phyloP scores from a whole-genome alignment of 148 eudicot species.

The Vaccinium darrowii region DNA sequence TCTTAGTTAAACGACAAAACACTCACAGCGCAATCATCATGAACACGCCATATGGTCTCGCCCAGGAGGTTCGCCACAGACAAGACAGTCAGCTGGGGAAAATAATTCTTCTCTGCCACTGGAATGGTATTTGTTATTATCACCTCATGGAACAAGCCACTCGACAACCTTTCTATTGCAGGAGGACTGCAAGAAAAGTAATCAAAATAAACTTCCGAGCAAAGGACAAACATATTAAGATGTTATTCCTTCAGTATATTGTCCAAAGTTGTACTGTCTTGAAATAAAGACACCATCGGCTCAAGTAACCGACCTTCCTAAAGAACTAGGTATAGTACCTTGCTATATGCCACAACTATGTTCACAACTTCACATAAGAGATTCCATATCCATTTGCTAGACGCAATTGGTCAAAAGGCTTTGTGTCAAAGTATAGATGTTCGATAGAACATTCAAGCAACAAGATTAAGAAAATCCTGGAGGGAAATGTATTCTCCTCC shows the following conservation, averaged over 20 bases:
- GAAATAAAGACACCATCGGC: neutral
- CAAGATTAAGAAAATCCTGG: neutral
- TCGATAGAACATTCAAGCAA: neutral
- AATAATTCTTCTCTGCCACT: conserved; percentile 46
- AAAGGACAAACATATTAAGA: neutral
- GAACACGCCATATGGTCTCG: conserved; percentile 75
- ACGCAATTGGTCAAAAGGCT: neutral
- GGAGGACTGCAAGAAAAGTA: conserved; percentile 47
- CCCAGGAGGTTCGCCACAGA: conserved; percentile 68
- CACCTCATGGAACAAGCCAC: conserved; percentile 70
- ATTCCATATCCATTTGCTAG: neutral
- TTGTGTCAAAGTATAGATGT: neutral
- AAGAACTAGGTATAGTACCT: neutral
- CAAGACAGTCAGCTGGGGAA: conserved; percentile 67
- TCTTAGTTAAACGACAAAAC: conserved; percentile 15
- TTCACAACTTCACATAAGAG: neutral
- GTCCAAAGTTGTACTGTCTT: neutral
- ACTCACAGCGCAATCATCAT: conserved; percentile 66
- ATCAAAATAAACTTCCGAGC: conserved; percentile 33
- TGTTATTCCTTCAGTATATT: neutral
- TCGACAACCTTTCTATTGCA: conserved; percentile 64
- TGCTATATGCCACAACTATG: neutral
- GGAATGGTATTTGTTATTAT: conserved; percentile 69
- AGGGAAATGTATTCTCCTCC: neutral
- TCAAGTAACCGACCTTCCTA: neutral